Percentiles rank a stretch among this genome's conserved stretches.
phyloP scores from a whole-genome alignment of 2,329 filamentous ascomycete genomes.

The Furcasterigmium sp. region DNA sequence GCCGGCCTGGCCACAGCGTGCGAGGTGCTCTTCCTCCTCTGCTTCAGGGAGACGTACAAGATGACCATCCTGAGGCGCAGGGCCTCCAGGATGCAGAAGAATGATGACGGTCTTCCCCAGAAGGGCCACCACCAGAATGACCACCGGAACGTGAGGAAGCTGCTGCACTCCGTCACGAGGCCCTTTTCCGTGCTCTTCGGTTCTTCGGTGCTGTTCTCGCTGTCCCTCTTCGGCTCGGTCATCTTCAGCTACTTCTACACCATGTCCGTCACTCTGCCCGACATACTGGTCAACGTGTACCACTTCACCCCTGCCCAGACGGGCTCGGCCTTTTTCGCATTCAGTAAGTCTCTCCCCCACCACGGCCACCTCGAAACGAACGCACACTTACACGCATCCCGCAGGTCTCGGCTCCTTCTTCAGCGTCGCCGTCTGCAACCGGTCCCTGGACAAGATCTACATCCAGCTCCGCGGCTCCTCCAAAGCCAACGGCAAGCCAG shows the following conservation, averaged over 20 bases:
- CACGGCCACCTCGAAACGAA: neutral
- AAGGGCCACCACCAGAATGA: slow-evolving; percentile 14
- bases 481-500: slow-evolving; percentile 35
- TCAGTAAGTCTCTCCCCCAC: slow-evolving; percentile 42
- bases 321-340: slow-evolving; percentile 48
- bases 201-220: slow-evolving; percentile 46
- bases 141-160: slow-evolving; percentile 16
- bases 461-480: slow-evolving; percentile 33
- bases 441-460: slow-evolving; percentile 47
- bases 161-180: slow-evolving; percentile 36
- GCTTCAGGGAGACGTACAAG: slow-evolving; percentile 57
- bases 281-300: slow-evolving; percentile 43
- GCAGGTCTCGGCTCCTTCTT: slow-evolving; percentile 42
- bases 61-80: slow-evolving; percentile 45
- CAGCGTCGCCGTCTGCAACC: slow-evolving; percentile 44
- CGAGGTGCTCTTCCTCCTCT: slow-evolving; percentile 44
- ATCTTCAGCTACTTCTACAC: slow-evolving; percentile 49
- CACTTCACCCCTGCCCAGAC: slow-evolving; percentile 43
- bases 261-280: slow-evolving; percentile 46
- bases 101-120: slow-evolving; percentile 22
- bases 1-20: slow-evolving; percentile 40
- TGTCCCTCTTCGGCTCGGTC: slow-evolving; percentile 41
- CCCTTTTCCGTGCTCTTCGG: slow-evolving; percentile 41
- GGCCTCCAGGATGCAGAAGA: slow-evolving; percentile 22
- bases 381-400: too few species aligned